These are phyloP conservation scores for Scleroderma bovista DNA, from an alignment of 768 basidiomycete genomes.

Conservation along the genomic window DNA sequence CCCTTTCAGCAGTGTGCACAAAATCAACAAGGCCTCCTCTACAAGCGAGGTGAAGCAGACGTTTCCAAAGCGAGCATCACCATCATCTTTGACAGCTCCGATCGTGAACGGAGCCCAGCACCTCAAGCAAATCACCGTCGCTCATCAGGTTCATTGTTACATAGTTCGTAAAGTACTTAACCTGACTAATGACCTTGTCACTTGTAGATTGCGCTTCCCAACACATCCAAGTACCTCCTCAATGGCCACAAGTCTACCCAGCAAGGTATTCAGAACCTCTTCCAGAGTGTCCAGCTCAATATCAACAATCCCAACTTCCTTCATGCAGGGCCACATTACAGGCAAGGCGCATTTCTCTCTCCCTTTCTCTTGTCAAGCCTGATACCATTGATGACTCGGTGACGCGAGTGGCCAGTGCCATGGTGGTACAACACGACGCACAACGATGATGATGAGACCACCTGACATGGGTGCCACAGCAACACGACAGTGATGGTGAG, in stretches of 20 bases:
- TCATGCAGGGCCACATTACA: slow-evolving; percentile 99
- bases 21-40: slow-evolving; percentile 96
- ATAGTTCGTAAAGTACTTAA: neutral
- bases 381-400: too few species aligned
- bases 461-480: too few species aligned
- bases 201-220: slow-evolving; percentile 85
- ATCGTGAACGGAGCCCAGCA: slow-evolving; percentile 76
- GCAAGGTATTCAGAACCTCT: slow-evolving; percentile 79
- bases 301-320: slow-evolving; percentile 99
- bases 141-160: slow-evolving; percentile 69
- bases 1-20: slow-evolving; percentile 75
- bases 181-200: neutral
- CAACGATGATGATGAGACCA: too few species aligned
- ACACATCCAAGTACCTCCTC: slow-evolving; percentile 88
- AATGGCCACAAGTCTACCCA: slow-evolving; percentile 94
- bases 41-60: slow-evolving; percentile 98
- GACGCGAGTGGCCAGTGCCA: too few species aligned
- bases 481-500: too few species aligned
- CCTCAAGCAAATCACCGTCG: slow-evolving; percentile 88
- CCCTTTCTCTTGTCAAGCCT: too few species aligned
- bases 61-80: slow-evolving; percentile 97
- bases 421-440: too few species aligned
- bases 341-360: slow-evolving; percentile 54
- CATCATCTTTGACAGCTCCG: slow-evolving; percentile 97
- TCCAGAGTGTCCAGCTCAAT: slow-evolving; percentile 95